Evolutionary conservation across 2,329 filamentous ascomycete species (phyloP).

Genomic region (Aureobasidium sp.): DNA sequence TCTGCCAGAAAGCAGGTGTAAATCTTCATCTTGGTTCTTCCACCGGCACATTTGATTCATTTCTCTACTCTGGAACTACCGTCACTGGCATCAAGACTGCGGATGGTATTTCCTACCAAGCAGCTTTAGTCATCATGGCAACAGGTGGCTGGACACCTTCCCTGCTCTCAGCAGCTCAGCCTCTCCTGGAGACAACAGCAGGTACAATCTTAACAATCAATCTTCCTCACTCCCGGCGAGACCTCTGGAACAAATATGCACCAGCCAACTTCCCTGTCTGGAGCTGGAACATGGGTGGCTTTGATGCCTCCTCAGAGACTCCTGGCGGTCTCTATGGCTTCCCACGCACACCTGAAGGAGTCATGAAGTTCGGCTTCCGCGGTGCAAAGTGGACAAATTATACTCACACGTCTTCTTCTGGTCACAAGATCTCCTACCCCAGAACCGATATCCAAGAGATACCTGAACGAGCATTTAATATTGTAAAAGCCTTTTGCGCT

Average conservation of each 20-base stretch:
- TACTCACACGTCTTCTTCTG: neutral
- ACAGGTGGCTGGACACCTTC: constrained; percentile 26
- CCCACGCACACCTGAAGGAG: constrained; percentile 22
- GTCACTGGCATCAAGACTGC: constrained; percentile 2
- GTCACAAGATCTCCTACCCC: constrained; percentile 20
- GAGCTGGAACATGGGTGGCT: constrained; percentile 24
- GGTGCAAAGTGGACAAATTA: constrained; percentile 26
- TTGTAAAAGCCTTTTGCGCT: constrained; percentile 19
- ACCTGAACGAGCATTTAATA: constrained; percentile 23
- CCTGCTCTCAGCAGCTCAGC: constrained; percentile 21
- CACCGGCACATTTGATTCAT: neutral
- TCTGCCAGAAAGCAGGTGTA: constrained; percentile 1
- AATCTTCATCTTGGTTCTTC: neutral
- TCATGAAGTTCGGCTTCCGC: constrained; percentile 24
- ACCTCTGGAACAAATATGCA: constrained; percentile 37
- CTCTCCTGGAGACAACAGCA: constrained; percentile 43
- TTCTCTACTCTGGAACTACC: neutral
- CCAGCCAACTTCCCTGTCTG: constrained; percentile 43
- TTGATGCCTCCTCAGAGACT: neutral
- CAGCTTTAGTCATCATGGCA: constrained; percentile 24
- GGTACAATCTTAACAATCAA: constrained; percentile 41
- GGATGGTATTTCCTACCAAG: constrained; percentile 11
- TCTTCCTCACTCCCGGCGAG: constrained; percentile 33
- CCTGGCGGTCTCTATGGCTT: constrained; percentile 23
- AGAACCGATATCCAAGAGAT: constrained; percentile 19